phyloP scores from a whole-genome alignment of 2,329 filamentous ascomycete genomes.

The Orbilia ellipsospora region DNA sequence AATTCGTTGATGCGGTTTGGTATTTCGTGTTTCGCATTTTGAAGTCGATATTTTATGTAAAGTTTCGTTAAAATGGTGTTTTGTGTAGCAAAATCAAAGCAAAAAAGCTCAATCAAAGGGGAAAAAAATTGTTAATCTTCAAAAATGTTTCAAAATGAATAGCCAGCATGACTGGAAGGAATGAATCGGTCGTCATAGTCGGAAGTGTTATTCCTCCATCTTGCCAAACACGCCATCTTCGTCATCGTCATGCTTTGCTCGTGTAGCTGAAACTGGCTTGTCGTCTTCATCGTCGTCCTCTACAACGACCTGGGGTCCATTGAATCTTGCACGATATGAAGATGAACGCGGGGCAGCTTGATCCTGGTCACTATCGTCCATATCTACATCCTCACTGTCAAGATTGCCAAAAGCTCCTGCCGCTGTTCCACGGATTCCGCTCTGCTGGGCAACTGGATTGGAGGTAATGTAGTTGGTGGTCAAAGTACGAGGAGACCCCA shows the following conservation, averaged over 20 bases:
- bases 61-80: slow-evolving; percentile 14
- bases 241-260: slow-evolving; percentile 82
- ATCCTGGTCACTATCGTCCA: slow-evolving; percentile 74
- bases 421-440: slow-evolving; percentile 70
- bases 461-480: slow-evolving; percentile 70
- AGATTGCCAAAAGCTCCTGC: slow-evolving; percentile 62
- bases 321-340: slow-evolving; percentile 40
- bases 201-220: slow-evolving; percentile 81
- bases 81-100: slow-evolving; percentile 14
- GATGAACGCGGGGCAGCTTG: slow-evolving; percentile 33
- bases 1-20: slow-evolving; percentile 3
- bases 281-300: slow-evolving; percentile 56
- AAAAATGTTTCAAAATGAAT: not conserved
- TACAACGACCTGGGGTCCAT: slow-evolving; percentile 55
- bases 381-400: slow-evolving; percentile 70
- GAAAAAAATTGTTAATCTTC: slow-evolving; percentile 1
- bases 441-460: slow-evolving; percentile 71
- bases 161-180: slow-evolving; percentile 19
- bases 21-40: slow-evolving; percentile 4
- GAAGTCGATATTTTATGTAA: slow-evolving; percentile 1
- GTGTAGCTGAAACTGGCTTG: slow-evolving; percentile 68
- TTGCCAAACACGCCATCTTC: slow-evolving; percentile 95
- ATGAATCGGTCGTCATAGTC: slow-evolving; percentile 10
- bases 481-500: slow-evolving; percentile 65
- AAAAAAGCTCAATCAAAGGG: slow-evolving; percentile 9